phyloP scores from a whole-genome alignment of 192 early-diverging fungal genomes.

The Gaertneriomyces semiglobifer region DNA sequence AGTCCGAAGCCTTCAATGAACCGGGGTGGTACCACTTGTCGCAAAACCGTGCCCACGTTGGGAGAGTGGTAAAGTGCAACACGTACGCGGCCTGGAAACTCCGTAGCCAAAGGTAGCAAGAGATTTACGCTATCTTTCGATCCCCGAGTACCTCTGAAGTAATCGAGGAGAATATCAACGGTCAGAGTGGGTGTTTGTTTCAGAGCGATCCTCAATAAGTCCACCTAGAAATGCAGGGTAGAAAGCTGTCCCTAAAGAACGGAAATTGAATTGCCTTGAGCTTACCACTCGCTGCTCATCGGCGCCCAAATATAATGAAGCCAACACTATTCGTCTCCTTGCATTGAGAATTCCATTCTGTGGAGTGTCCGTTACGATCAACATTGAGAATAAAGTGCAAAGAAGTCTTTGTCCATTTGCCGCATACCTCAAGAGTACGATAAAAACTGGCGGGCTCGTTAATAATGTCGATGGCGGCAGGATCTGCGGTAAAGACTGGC shows the following conservation, averaged over 20 bases:
- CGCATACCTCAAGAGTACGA: slow-evolving; percentile 6
- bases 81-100: slow-evolving; percentile 60
- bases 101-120: slow-evolving; percentile 59
- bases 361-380: not conserved
- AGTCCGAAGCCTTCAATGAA: slow-evolving; percentile 93
- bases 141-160: slow-evolving; percentile 75
- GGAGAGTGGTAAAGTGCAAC: slow-evolving; percentile 89
- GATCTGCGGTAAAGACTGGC: slow-evolving; percentile 20
- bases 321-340: slow-evolving; percentile 70
- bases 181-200: slow-evolving; percentile 46
- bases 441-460: slow-evolving; percentile 55
- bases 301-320: slow-evolving; percentile 87
- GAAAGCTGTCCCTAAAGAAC: not conserved
- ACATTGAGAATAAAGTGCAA: slow-evolving; percentile 12
- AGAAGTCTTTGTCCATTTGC: not conserved
- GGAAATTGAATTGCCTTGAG: not conserved
- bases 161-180: slow-evolving; percentile 82
- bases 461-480: slow-evolving; percentile 39
- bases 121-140: slow-evolving; percentile 59
- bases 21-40: slow-evolving; percentile 71
- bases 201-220: slow-evolving; percentile 59
- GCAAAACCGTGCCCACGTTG: slow-evolving; percentile 64
- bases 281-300: slow-evolving; percentile 73
- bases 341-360: slow-evolving; percentile 69
- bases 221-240: slow-evolving; percentile 45